Evolutionary conservation across 768 basidiomycete genomes (phyloP).

Genomic region (Suillus luteus): DNA sequence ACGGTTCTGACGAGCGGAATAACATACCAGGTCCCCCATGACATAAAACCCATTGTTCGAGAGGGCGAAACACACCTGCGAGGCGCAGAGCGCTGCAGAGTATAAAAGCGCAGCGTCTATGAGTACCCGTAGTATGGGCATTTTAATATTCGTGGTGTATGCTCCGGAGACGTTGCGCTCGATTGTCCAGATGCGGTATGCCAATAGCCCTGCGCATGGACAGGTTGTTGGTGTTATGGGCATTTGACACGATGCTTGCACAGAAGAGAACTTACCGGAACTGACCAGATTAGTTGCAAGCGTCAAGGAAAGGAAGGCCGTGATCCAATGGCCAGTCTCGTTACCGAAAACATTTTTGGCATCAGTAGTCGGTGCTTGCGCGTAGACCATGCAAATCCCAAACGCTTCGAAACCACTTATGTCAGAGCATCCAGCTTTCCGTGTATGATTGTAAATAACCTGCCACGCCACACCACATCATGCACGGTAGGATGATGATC

Average conservation of each 20-base stretch:
- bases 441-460: constrained; percentile 2
- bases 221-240: neutral
- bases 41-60: neutral
- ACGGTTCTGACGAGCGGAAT: neutral
- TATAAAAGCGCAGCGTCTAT: neutral
- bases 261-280: neutral
- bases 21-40: neutral
- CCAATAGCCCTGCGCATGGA: constrained; percentile 3
- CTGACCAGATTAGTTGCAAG: constrained; percentile 11
- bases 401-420: neutral
- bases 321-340: constrained; percentile 11
- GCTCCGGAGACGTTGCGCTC: neutral
- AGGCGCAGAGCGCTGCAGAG: neutral
- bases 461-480: constrained; percentile 11
- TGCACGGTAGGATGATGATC: constrained; percentile 14
- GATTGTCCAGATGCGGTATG: constrained; percentile 9
- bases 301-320: constrained; percentile 8
- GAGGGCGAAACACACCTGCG: neutral
- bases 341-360: constrained; percentile 5
- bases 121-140: neutral
- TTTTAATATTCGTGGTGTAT: neutral
- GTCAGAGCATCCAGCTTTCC: neutral
- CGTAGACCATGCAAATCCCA: constrained; percentile 9
- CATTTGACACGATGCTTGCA: neutral
- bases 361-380: constrained; percentile 3